These are phyloP conservation scores for Amphirosellinia nigrospora DNA, from an alignment of 495 filamentous ascomycete species.

Conservation along the genomic window DNA sequence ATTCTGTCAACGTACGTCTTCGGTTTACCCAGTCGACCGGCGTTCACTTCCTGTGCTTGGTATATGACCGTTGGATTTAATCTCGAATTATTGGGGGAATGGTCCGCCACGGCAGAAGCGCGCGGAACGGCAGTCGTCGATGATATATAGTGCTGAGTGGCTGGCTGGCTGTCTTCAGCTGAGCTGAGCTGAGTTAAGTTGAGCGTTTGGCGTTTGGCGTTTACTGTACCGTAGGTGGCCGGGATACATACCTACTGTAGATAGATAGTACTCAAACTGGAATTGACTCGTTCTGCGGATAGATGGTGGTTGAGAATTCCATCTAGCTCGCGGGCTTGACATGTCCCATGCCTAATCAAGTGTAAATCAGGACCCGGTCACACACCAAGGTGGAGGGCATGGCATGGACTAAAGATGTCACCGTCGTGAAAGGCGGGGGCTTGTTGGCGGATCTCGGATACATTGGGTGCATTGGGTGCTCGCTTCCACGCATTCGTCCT, in stretches of 20 bases:
- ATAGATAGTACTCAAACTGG: neutral
- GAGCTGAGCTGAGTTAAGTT: too few species aligned
- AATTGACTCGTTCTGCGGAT: neutral
- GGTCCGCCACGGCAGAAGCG: neutral
- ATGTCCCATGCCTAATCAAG: neutral
- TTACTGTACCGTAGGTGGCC: too few species aligned
- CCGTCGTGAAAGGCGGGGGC: neutral
- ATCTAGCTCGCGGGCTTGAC: neutral
- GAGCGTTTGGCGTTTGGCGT: too few species aligned
- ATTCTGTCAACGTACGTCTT: neutral
- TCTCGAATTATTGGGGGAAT: neutral
- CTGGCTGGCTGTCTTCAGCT: neutral
- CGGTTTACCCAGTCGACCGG: neutral
- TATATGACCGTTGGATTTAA: neutral
- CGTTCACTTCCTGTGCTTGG: neutral
- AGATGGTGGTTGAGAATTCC: neutral
- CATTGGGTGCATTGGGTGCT: neutral
- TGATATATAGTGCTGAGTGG: neutral
- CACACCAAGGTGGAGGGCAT: neutral
- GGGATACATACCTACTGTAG: too few species aligned
- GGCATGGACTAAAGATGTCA: neutral
- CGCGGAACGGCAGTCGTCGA: slow-evolving; percentile 2
- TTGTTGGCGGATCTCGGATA: neutral
- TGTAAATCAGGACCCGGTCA: neutral
- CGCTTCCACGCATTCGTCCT: neutral